These are phyloP conservation scores for Triticum timopheevii DNA, from an alignment of 176 grass and related monocot genomes.

Conservation along the genomic window DNA sequence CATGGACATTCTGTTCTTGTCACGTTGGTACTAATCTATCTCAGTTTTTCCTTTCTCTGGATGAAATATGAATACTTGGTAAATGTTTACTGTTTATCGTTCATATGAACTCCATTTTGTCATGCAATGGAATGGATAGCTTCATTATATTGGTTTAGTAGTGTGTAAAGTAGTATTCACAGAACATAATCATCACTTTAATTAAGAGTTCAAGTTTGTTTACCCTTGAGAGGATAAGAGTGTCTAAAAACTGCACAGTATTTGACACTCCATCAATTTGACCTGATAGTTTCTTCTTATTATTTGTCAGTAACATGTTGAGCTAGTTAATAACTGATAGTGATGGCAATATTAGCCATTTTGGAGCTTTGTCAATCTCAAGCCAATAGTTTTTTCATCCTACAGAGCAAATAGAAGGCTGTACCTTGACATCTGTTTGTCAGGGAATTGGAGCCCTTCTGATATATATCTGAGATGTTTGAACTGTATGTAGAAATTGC, in stretches of 20 bases:
- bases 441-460: background rate
- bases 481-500: background rate
- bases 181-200: background rate
- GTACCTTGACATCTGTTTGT: background rate
- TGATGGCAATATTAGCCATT: background rate
- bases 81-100: background rate
- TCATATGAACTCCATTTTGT: background rate
- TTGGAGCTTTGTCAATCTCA: background rate
- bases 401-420: background rate
- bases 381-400: background rate
- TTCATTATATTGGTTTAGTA: background rate
- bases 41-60: conserved; percentile 11
- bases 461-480: background rate
- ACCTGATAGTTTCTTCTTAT: background rate
- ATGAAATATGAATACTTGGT: background rate
- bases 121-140: background rate
- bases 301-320: background rate
- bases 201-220: background rate
- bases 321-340: background rate
- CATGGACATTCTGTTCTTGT: conserved; percentile 98
- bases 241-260: background rate
- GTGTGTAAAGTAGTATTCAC: background rate
- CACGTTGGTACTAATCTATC: conserved; percentile 48
- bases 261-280: background rate
- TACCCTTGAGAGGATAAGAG: background rate